Evolutionary conservation across 345 rosid species (phyloP), one percentile per base, ranked within the genome.

Genomic region (Ceriops zippeliana): DNA sequence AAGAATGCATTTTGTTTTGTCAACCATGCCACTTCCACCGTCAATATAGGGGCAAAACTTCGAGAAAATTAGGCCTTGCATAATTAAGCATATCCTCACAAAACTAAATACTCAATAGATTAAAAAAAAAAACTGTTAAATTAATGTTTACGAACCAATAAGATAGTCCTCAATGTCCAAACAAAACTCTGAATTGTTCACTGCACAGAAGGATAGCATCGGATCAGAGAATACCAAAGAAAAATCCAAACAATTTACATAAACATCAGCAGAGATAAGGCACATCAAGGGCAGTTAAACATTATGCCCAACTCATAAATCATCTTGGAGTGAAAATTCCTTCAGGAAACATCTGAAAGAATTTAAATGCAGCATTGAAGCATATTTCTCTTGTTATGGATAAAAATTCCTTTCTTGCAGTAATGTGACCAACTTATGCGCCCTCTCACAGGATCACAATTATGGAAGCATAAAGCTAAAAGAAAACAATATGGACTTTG

Each of bases 161-260:
- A 91, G 96, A 80, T 91, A 95, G 75, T 95, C 99, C 82, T 91
- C 98, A 19, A 88, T 70, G 73, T 95, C 98, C 84, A 95, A 76
- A 34, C 82, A 77, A 72, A 90, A 88, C 71, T 85, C 90, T 21
- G 87, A 72, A 76, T 74, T 73, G 67, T 83, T 87, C 85, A 95
- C 99, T 95, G 88, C 77, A 78, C 68, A 72, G 59, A 71, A 21
- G 58, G 62, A 52, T 16, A 70, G 52, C 30, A 54, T 74, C 47
- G 26, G 63, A 69, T 20, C 9, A 57, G 10, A 42, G 37, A 49
- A 46, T 1, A 51, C 5, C 26, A 60, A 21, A 1, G 26, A 53
- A 20, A 53, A 21, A n/a, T 53, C 13, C 26, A 7, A 53, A 7
- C 27, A 53, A 24, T 9, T 53, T 20, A 4, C 58, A 20, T 21